Evolutionary conservation across 345 rosid species (phyloP).

Genomic region (Turnera subulata): DNA sequence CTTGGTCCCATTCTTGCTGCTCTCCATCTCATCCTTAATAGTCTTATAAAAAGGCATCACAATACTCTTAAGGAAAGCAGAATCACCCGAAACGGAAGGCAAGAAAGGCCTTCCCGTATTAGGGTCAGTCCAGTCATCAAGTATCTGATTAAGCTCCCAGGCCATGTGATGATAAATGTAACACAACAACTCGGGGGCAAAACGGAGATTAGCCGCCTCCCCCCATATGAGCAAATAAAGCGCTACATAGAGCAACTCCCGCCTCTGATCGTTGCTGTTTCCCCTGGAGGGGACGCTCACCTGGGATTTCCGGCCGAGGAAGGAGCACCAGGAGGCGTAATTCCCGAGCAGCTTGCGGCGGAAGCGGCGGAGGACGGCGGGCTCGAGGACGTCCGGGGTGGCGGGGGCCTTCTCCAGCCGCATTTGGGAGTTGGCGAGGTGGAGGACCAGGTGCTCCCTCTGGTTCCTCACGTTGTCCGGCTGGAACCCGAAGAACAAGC

Average conservation of each 20-base stretch:
- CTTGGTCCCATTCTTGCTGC: constrained; percentile 61
- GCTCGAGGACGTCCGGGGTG: constrained; percentile 51
- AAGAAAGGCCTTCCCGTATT: constrained; percentile 51
- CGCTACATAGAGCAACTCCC: constrained; percentile 49
- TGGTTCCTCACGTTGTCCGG: constrained; percentile 73
- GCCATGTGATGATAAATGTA: constrained; percentile 63
- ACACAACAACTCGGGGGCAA: constrained; percentile 52
- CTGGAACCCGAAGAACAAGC: constrained; percentile 64
- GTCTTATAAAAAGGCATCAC: constrained; percentile 71
- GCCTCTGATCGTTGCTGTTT: constrained; percentile 26
- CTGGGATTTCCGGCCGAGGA: constrained; percentile 40
- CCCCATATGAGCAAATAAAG: constrained; percentile 62
- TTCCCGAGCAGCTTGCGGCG: constrained; percentile 58
- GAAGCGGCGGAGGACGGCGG: constrained; percentile 50
- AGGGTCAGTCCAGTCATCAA: constrained; percentile 39
- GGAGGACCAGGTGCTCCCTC: constrained; percentile 85
- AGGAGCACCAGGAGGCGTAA: constrained; percentile 79
- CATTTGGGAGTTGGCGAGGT: constrained; percentile 85
- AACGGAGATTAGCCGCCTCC: constrained; percentile 55
- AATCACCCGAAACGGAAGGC: constrained; percentile 51
- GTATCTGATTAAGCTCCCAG: constrained; percentile 39
- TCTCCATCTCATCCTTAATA: constrained; percentile 47
- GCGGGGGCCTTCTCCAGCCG: constrained; percentile 52
- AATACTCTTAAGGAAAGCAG: constrained; percentile 50
- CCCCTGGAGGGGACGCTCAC: constrained; percentile 26